These are phyloP conservation scores for Citrullus mucosospermus DNA, from an alignment of 306 rosid genomes.

Conservation along the genomic window DNA sequence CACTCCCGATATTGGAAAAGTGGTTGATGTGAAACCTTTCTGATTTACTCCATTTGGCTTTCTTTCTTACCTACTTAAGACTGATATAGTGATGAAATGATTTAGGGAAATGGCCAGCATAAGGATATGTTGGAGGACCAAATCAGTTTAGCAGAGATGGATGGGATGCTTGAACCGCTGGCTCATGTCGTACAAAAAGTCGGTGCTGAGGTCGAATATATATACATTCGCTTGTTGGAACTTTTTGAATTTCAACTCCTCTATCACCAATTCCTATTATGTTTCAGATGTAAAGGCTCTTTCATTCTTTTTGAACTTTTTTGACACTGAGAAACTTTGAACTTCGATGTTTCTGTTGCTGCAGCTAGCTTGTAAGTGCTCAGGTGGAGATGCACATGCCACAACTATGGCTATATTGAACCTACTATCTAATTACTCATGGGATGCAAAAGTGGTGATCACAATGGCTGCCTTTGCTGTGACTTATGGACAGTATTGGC, in stretches of 20 bases:
- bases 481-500: constrained; percentile 73
- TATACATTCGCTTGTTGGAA: background rate
- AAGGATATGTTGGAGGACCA: constrained; percentile 27
- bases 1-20: constrained; percentile 26
- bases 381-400: constrained; percentile 57
- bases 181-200: constrained; percentile 58
- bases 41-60: background rate
- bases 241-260: background rate
- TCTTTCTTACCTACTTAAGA: background rate
- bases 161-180: constrained; percentile 37
- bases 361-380: constrained; percentile 65
- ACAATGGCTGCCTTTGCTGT: constrained; percentile 70
- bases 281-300: background rate
- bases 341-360: background rate
- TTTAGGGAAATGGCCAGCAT: constrained; percentile 39
- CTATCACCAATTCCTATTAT: background rate
- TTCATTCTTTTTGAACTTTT: background rate
- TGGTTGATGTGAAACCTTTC: constrained; percentile 15
- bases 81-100: background rate
- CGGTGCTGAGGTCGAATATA: constrained; percentile 45
- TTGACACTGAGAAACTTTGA: background rate
- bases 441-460: constrained; percentile 85
- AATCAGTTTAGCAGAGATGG: constrained; percentile 24
- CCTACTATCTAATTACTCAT: constrained; percentile 46
- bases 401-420: constrained; percentile 49